Base-by-base conservation (phyloP, 768 basidiomycete genomes). In the Suillus tomentosus region DNA sequence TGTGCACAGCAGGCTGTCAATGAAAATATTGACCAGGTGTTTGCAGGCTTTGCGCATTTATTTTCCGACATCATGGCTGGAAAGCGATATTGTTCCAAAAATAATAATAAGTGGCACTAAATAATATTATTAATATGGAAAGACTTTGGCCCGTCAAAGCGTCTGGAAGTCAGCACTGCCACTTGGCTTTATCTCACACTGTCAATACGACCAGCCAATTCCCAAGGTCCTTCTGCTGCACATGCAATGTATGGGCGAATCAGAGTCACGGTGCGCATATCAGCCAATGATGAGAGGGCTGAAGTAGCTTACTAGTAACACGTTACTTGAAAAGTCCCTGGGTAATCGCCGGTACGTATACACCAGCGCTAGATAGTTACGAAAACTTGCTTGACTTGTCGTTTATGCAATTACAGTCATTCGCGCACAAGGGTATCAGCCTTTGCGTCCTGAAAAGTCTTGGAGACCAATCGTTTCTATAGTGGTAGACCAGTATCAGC, bases 401-500 rank as follows among this genome's bases (percentile, higher is more conserved):
- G n/a, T 19, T 34, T 15, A 39, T 36, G 31, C 36, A 34, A 27
- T 45, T 13, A 31, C 13, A 82, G 81, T 82, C 7, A 69, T 82
- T 13, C 77, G 81, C 3, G 76, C 74, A 37, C 77, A 76, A 15
- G 80, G 81, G 3, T 61, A 82, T 3, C 69, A 64, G 5, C 72
- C 69, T 14, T 74, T 90, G 69, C 82, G 87, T 47, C 79, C 84
- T 1, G 88, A 88, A 63, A 87, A 81, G 69, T 80, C 84, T 37
- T 91, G 89, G 89, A 73, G 88, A 27, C 88, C 90, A 2, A 85
- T 91, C 45, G 77, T 92, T 58, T 80, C 82, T 0, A 71, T 91
- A 5, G 81, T 83, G 22, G 76, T 88, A 13, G 85, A 84, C 62
- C 79, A 82, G 6, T 81, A 84, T 34, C 76, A 82, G n/a, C 63